Base-by-base conservation (phyloP, 331 rosid genomes). In the Arachis monticola region DNA sequence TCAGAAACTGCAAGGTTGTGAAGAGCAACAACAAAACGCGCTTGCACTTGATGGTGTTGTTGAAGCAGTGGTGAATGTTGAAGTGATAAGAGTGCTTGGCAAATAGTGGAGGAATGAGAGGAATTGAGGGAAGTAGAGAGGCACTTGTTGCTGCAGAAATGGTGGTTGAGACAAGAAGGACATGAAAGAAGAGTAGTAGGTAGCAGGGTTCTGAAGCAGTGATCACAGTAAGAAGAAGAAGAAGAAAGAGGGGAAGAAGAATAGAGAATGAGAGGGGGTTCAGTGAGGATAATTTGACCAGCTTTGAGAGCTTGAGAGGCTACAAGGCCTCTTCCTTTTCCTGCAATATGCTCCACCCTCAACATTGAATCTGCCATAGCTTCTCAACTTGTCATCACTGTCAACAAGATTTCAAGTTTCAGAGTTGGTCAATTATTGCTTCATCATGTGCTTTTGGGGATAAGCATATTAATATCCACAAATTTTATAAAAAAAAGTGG, bases 211-310 rank as follows among this genome's bases (percentile, higher is more conserved):
- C 71, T 82, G 86, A 89, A 91, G 76, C 95, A 91, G 77, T 78
- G 78, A 65, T 77, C 55, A 67, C 97, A 91, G 47, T 79, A 83
- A 45, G 76, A 22, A 73, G 62, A 60, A 0, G 72, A 5, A 11
- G 81, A 11, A 8, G 83, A 0, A 53, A 85, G 74, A 41, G 88
- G 87, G n/a, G 82, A 46, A 48, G 93, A 81, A 2, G 88, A 83
- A 75, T 87, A 91, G 72, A 89, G 76, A 63, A 89, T 75, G 27
- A 89, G 64, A 6, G 91, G 91, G 35, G 95, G 76, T 41, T 91
- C 93, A 7, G 48, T 88, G 64, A 87, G 86, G 38, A 91, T 6
- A 63, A 89, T 45, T 80, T 91, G 84, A 0, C 97, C 91, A 5
- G 86, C 91, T 11, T 75, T 80, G 2, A 87, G 79, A 17, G 87